These are phyloP conservation scores for Galeopsis tetrahit DNA, from an alignment of 257 asterid genomes.

Conservation along the genomic window DNA sequence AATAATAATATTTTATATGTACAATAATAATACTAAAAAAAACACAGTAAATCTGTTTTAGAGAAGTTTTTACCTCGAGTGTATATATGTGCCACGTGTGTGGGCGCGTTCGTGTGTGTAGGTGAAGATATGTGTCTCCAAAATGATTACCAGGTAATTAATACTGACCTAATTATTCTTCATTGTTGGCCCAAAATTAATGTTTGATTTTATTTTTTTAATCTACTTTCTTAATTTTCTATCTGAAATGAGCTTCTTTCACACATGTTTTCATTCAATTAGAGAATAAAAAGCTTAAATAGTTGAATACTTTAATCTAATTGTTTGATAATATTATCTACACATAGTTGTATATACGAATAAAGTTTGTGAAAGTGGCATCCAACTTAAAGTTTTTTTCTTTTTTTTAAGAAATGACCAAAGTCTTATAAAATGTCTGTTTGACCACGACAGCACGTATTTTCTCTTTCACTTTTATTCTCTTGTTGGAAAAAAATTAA, in stretches of 20 bases:
- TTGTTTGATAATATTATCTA: background rate
- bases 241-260: background rate
- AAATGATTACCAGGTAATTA: no score
- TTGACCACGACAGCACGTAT: background rate
- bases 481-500: background rate
- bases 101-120: no score
- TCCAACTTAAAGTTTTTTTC: slow-evolving; percentile 1
- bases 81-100: no score
- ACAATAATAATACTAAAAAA: no score
- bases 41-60: no score
- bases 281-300: background rate
- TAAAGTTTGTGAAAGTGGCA: background rate
- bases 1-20: no score
- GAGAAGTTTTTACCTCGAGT: no score
- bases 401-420: background rate
- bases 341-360: background rate
- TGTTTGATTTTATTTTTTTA: no score
- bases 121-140: no score
- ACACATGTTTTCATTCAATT: background rate
- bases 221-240: no score
- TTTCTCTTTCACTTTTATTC: background rate
- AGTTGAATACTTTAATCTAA: background rate
- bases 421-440: slow-evolving; percentile 2
- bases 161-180: no score
- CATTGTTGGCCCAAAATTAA: no score